A percentile compares a stretch with the other conserved stretches of the same genome.
These are phyloP conservation scores for Myxozyma neotropica DNA, from an alignment of 805 yeast genomes.

Conservation along the genomic window DNA sequence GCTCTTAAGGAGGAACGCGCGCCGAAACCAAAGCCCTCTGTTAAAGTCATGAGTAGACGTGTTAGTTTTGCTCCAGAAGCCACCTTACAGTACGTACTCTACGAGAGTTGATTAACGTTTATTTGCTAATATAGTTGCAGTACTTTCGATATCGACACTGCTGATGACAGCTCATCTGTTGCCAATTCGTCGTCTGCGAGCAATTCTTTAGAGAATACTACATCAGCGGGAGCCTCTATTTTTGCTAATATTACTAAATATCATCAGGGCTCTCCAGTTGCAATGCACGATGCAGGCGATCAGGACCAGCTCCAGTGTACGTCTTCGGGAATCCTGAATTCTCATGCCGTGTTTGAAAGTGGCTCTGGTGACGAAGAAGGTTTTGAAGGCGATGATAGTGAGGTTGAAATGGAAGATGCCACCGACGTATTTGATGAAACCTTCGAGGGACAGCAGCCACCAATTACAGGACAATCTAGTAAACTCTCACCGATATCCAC, in stretches of 20 bases:
- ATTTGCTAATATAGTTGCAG: constrained; percentile 4
- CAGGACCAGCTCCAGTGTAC: too few relatives aligned
- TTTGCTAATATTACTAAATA: not conserved
- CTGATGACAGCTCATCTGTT: constrained; percentile 9
- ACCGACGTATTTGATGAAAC: constrained; percentile 34
- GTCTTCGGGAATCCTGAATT: too few relatives aligned
- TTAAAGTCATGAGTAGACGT: constrained; percentile 48
- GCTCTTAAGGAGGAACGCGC: constrained; percentile 24
- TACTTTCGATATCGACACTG: constrained; percentile 26
- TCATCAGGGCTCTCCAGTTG: not conserved
- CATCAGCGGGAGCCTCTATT: not conserved
- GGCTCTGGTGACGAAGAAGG: not conserved
- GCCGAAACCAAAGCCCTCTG: constrained; percentile 24
- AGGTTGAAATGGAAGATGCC: constrained; percentile 36
- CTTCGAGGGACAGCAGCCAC: constrained; percentile 8
- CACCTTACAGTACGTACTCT: constrained; percentile 27
- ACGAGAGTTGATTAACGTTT: not conserved
- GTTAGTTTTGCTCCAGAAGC: constrained; percentile 64
- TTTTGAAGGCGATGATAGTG: constrained; percentile 17
- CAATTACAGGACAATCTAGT: not conserved
- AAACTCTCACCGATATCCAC: not conserved
- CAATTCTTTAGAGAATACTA: not conserved
- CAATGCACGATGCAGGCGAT: not conserved
- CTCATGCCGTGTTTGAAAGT: too few relatives aligned
- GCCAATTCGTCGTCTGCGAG: constrained; percentile 7